Conservation (phyloP, 768 basidiomycete species). For the Exidia glandulosa region DNA sequence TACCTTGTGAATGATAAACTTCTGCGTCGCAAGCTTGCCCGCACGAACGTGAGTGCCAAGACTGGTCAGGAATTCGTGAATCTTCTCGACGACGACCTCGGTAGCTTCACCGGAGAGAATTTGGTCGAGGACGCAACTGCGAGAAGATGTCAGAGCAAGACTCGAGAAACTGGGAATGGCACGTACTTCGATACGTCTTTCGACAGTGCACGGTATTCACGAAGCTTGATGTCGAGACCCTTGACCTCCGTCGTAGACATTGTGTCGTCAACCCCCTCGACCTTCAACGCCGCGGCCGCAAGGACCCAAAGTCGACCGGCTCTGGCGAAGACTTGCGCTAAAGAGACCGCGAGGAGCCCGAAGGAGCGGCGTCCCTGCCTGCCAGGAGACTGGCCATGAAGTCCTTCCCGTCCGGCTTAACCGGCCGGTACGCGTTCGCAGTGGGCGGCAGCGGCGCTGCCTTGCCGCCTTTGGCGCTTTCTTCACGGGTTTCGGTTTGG, state of each 20-base stretch:
- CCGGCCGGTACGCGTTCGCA: constrained; percentile 72
- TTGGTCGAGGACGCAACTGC: constrained; percentile 78
- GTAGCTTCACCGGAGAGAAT: constrained; percentile 87
- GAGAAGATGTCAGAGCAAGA: not conserved
- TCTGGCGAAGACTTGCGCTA: constrained; percentile 7
- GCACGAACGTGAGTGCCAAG: constrained; percentile 69
- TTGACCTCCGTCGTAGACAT: constrained; percentile 62
- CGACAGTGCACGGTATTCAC: constrained; percentile 88
- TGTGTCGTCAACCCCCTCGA: constrained; percentile 64
- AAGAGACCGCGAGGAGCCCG: constrained; percentile 6
- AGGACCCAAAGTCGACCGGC: not conserved
- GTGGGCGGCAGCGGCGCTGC: constrained; percentile 42
- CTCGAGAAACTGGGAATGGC: not conserved
- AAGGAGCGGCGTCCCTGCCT: constrained; percentile 44
- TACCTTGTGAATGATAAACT: constrained; percentile 93
- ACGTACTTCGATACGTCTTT: constrained; percentile 81
- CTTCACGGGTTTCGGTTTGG: constrained; percentile 22
- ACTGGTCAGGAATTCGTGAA: constrained; percentile 80
- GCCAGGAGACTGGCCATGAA: constrained; percentile 80
- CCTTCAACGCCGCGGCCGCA: constrained; percentile 73
- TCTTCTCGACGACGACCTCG: constrained; percentile 78
- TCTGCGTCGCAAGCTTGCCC: constrained; percentile 75
- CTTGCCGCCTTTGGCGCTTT: constrained; percentile 37
- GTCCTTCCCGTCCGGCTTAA: constrained; percentile 69
- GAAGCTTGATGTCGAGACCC: constrained; percentile 96